These are phyloP conservation scores for Gloeopeniophorella convolvens DNA, from an alignment of 768 basidiomycete genomes.

Conservation along the genomic window DNA sequence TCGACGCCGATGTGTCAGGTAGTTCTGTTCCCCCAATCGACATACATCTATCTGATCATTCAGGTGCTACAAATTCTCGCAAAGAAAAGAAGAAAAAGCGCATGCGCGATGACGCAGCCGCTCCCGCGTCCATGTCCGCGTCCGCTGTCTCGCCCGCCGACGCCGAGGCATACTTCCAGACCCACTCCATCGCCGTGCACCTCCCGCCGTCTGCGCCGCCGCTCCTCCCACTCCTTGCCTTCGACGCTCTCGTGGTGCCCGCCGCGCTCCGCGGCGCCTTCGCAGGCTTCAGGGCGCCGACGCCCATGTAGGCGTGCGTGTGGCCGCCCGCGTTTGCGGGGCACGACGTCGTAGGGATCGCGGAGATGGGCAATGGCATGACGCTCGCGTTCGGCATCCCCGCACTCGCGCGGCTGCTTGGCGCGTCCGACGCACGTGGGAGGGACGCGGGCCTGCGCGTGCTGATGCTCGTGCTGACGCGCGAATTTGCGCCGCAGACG, in stretches of 20 bases:
- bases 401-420: conserved; percentile 63
- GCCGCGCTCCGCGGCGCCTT: conserved; percentile 56
- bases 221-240: conserved; percentile 64
- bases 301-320: conserved; percentile 91
- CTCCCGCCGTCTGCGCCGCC: conserved; percentile 39
- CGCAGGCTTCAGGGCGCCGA: conserved; percentile 73
- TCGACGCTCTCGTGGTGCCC: conserved; percentile 67
- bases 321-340: conserved; percentile 86
- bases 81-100: conserved; percentile 28
- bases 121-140: conserved; percentile 14
- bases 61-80: not conserved
- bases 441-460: conserved; percentile 29
- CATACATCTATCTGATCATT: too few relatives aligned
- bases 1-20: too few relatives aligned
- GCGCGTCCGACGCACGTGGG: conserved; percentile 30
- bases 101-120: conserved; percentile 30
- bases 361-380: conserved; percentile 97
- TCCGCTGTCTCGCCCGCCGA: conserved; percentile 26
- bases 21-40: too few relatives aligned
- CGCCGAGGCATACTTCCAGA: conserved; percentile 45
- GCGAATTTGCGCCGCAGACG: conserved; percentile 94
- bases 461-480: conserved; percentile 88
- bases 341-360: conserved; percentile 89
- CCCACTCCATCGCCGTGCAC: conserved; percentile 70
- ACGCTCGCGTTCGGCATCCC: conserved; percentile 95